Base-by-base conservation (phyloP, 75 land plant species). In the Ceratopteris richardii region DNA sequence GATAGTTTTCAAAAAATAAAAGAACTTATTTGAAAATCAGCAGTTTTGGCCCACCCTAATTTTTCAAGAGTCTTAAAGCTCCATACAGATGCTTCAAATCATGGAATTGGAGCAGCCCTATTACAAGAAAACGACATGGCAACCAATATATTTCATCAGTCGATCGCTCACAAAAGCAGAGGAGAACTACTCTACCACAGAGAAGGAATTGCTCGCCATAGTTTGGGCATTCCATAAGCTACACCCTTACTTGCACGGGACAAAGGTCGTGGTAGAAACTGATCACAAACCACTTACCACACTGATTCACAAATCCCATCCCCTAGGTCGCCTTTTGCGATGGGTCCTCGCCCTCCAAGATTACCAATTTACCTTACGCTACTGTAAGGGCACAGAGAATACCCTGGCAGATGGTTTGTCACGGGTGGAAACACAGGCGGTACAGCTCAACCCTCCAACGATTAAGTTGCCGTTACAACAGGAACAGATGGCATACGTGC, bases 1-100 rank as follows among this genome's bases (percentile, higher is more conserved):
- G 13, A 40, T 40, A 40, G 42, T 40, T 40, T 40, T 14, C 9
- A 10, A 40, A 9, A 40, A 14, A 9, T 40, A 40, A 40, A 40
- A 14, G 13, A 40, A 9, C 9, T 40, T 9, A 40, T 40, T 10
- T 14, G 14, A 14, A 40, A 40, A 40, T 9, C 14, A 40, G 42
- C 42, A 40, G 14, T 40, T 10, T 14, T 40, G 9, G 42, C 42
- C 14, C 42, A 72, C n/a, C 51, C 67, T 14, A 51, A 77, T 56
- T 63, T 64, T 20, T 0, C 60, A 14, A 30, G 60, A 20, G 0
- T 41, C 4, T 68, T 64, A 27, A 27, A 31, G 0, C 11, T 75
- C 19, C 65, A 75, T 18, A 54, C 67, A 16, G 72, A 74, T 68
- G 77, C 72, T n/a, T 68, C 50, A 13, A 54, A 44, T 14, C 9